Evolutionary conservation across 192 early-diverging fungal genomes (phyloP), one percentile per base, ranked within the genome.

Genomic region (Phlyctochytrium arcticum): DNA sequence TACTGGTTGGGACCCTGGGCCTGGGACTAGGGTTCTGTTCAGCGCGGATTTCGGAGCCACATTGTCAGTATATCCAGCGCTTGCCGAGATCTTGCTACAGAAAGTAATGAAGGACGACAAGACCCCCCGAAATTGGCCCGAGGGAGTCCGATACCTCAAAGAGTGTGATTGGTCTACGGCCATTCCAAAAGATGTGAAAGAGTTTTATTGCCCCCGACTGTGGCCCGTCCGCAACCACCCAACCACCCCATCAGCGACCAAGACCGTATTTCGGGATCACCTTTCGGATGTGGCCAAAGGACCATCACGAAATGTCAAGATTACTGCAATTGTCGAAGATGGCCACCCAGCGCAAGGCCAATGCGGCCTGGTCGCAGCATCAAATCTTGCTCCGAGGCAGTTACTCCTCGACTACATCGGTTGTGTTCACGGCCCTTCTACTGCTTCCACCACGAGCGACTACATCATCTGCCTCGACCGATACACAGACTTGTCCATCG

Each of bases 341-440:
- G 21, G 24, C 27, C 65, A 67, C 27, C 65, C 65, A 7, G 65
- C 56, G 10, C 21, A 59, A 3, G 36, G 35, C 6, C 65, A 67
- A 29, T 30, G 24, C 33, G 65, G 65, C 9, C 48, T 67, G 48
- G 51, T 59, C 46, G 65, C 65, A 9, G 8, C 63, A 12, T 34
- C 24, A 21, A 44, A 24, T 21, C 56, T 69, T n/a, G n/a, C 53
- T 9, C 60, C 68, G 6, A 29, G 36, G 6, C n/a, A 17, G 5
- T 53, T 37, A 33, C 42, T 70, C 31, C 34, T 62, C 7, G 68
- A 70, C 47, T 70, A 70, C 30, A 26, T 47, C n/a, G 68, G 68
- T 2, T 10, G 34, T 9, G 37, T 70, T 3, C 48, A 55, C 46
- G 15, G 19, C 6, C 0, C 51, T 9, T 30, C 51, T 12, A 56